phyloP scores from a whole-genome alignment of 225 moss, liverwort and hornwort genomes.

The Pleurozium schreberi region DNA sequence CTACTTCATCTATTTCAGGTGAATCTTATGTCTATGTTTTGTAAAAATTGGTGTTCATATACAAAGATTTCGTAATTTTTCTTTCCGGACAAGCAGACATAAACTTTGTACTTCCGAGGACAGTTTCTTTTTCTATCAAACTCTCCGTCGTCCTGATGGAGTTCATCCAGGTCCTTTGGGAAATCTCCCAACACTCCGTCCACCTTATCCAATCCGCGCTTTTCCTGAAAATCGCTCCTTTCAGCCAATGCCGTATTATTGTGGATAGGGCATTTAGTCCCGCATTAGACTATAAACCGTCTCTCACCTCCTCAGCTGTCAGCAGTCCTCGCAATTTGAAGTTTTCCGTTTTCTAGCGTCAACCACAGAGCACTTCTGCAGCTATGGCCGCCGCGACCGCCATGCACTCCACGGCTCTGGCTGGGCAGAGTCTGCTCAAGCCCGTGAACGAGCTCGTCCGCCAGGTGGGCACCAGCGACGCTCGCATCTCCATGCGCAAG shows the following conservation, averaged over 20 bases:
- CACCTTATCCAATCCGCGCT: neutral
- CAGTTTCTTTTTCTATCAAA: neutral
- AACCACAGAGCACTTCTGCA: too few species aligned
- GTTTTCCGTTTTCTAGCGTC: too few species aligned
- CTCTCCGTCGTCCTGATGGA: neutral
- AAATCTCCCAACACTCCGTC: neutral
- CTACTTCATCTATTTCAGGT: neutral
- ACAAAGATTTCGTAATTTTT: neutral
- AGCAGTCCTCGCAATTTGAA: neutral
- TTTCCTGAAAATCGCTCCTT: neutral
- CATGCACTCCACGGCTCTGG: neutral
- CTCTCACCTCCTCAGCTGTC: too few species aligned
- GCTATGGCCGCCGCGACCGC: neutral
- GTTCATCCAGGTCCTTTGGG: neutral
- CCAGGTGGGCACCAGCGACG: neutral
- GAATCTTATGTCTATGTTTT: neutral
- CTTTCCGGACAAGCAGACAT: neutral
- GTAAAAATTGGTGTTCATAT: neutral
- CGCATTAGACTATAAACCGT: neutral
- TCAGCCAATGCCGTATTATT: neutral
- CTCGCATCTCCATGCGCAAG: neutral
- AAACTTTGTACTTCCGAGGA: neutral
- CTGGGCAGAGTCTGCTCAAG: neutral
- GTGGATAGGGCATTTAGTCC: neutral
- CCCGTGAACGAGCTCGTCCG: neutral